Evolutionary conservation across 192 early-diverging fungal genomes (phyloP), one percentile per base, ranked within the genome.

Genomic region (Umbelopsis vinacea): DNA sequence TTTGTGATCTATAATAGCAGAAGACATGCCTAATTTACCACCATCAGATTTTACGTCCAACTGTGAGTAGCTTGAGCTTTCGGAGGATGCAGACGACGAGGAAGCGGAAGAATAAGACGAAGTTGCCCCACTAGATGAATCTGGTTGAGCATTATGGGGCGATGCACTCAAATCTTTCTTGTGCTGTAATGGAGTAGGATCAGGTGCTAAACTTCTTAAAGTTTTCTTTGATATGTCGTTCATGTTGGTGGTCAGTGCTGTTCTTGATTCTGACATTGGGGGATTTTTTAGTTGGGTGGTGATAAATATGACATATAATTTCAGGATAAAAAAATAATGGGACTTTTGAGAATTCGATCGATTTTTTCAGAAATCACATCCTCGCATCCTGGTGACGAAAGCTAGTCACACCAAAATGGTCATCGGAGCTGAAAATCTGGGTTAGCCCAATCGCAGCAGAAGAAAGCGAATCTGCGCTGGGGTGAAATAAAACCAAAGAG

Each of bases 241-340:
- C 15, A 29, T 17, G 33, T 22, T 19, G 33, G 11, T 17, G 12
- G 26, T 8, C 8, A 37, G 14, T 19, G 5, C 6, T 29, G 33
- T 33, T 29, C 6, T 1, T 14, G 11, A 35, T 37, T 63, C 29
- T 37, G 57, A 35, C 57, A 63, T 63, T 35, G 26, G 26, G 23
- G 6, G n/a, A n/a, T n/a, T n/a, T 5, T 8, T 10, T 14, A 9
- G 26, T 37, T 35, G 35, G 26, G 33, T 3, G 57, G 14, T 5
- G 48, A 35, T 37, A 63, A 63, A 37, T 37, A 12, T 63, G 33
- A 26, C 57, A 63, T 63, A 37, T 22, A 55, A 37, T 63, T 63
- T 63, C 33, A 19, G 57, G 57, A 63, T 63, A 29, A 37, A 29
- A 63, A 63, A 63, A 29, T 37, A 33, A 63, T 63, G 57, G 57